phyloP scores from a whole-genome alignment of 371 early-diverging fungal genomes.

The Circinella umbellata region DNA sequence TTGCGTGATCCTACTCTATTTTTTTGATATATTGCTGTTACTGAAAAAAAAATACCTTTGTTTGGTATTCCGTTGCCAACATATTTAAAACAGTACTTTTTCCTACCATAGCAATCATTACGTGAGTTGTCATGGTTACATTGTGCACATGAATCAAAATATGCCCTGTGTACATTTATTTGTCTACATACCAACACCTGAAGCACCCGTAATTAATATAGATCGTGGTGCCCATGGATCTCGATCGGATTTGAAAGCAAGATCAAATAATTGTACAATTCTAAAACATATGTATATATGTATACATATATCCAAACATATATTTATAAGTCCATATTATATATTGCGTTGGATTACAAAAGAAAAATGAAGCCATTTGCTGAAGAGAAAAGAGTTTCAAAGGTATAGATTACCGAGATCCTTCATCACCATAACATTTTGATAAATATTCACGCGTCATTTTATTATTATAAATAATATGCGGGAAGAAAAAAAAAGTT shows the following conservation, averaged over 20 bases:
- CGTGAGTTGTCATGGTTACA: background rate
- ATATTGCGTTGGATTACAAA: too few species aligned
- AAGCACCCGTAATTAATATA: conserved; percentile 41
- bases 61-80: conserved; percentile 28
- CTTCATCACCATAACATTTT: conserved; percentile 51
- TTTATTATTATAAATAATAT: background rate
- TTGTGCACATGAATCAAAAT: background rate
- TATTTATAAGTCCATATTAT: too few species aligned
- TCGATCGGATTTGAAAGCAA: conserved; percentile 26
- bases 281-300: conserved; percentile 15
- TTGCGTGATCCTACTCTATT: too few species aligned
- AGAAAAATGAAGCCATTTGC: too few species aligned
- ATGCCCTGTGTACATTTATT: background rate
- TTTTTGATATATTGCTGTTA: too few species aligned
- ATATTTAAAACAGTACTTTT: conserved; percentile 36
- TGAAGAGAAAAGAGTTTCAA: too few species aligned
- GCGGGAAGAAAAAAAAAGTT: background rate
- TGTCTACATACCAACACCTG: conserved; percentile 39
- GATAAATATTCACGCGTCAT: conserved; percentile 17
- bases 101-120: conserved; percentile 24
- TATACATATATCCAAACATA: too few species aligned
- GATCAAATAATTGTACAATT: conserved; percentile 40
- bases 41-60: conserved; percentile 18
- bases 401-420: conserved; percentile 34
- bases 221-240: conserved; percentile 12